phyloP scores from a whole-genome alignment of 1,139 yeast genomes.

The Kodamaea suecica region DNA sequence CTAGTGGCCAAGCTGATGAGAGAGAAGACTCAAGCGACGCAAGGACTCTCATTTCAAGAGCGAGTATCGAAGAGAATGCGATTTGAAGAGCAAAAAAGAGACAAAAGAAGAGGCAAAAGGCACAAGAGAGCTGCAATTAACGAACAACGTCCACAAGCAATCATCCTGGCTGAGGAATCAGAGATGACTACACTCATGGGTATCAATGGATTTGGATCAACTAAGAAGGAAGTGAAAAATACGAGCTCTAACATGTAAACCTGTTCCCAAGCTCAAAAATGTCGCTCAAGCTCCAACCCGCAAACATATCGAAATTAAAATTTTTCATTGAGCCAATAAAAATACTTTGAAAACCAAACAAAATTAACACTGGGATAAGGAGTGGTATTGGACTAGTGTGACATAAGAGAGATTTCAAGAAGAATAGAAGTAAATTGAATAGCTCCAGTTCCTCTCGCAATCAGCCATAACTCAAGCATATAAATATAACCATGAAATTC shows the following conservation, averaged over 20 bases:
- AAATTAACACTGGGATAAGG: background rate
- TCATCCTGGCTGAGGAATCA: constrained; percentile 9
- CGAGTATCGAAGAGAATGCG: constrained; percentile 42
- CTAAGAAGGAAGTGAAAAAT: constrained; percentile 21
- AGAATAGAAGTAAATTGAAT: background rate
- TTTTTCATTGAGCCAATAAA: constrained; percentile 10
- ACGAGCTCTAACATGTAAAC: too few relatives aligned
- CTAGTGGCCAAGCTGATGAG: constrained; percentile 27
- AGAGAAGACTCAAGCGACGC: constrained; percentile 10
- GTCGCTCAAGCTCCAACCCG: too few relatives aligned
- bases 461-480: background rate
- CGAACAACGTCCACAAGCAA: constrained; percentile 11
- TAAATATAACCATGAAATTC: constrained; percentile 33
- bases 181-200: constrained; percentile 56
- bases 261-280: too few relatives aligned
- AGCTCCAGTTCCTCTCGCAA: too few relatives aligned
- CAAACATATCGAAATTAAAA: too few relatives aligned
- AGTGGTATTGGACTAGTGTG: background rate
- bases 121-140: constrained; percentile 14
- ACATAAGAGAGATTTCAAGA: background rate
- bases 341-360: constrained; percentile 8
- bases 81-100: constrained; percentile 39
- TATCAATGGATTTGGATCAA: constrained; percentile 46
- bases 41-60: constrained; percentile 28
- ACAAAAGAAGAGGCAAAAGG: constrained; percentile 24